Conservation (phyloP, 2,329 filamentous ascomycete species). For the Alternaria novae-zelandiae region DNA sequence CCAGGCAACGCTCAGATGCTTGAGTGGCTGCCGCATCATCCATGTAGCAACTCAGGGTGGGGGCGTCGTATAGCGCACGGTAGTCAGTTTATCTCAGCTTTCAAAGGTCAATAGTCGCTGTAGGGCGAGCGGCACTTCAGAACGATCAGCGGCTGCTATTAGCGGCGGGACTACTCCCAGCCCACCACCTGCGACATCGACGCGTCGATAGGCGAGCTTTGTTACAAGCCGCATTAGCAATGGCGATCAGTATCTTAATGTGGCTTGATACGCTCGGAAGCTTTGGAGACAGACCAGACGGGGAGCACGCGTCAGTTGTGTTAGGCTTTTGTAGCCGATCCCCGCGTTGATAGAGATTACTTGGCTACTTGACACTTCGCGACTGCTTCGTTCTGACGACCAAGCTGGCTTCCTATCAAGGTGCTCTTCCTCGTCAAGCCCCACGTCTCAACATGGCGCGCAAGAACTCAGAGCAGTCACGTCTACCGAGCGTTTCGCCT, state of each 20-base stretch:
- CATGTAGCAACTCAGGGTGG: background rate
- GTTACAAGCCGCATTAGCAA: background rate
- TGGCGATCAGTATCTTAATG: conserved; percentile 1
- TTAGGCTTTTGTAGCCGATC: background rate
- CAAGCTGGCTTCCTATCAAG: background rate
- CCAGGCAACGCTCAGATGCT: background rate
- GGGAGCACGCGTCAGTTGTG: background rate
- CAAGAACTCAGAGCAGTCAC: conserved; percentile 7
- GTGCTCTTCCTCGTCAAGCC: background rate
- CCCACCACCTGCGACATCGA: background rate
- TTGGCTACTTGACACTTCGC: conserved; percentile 3
- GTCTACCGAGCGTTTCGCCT: conserved; percentile 8
- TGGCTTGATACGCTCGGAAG: background rate
- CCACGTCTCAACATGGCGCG: conserved; percentile 8
- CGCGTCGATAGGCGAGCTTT: background rate
- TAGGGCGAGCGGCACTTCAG: background rate
- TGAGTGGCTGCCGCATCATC: background rate
- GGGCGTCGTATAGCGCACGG: background rate
- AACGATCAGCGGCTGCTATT: background rate
- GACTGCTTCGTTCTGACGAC: background rate
- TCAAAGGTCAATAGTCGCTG: background rate
- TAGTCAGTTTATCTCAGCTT: background rate
- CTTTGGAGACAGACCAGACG: background rate
- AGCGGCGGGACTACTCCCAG: conserved; percentile 1
- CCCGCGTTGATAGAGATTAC: conserved; percentile 1